Conservation (phyloP, 805 yeast genomes). For the Wickerhamiella azymoides region DNA sequence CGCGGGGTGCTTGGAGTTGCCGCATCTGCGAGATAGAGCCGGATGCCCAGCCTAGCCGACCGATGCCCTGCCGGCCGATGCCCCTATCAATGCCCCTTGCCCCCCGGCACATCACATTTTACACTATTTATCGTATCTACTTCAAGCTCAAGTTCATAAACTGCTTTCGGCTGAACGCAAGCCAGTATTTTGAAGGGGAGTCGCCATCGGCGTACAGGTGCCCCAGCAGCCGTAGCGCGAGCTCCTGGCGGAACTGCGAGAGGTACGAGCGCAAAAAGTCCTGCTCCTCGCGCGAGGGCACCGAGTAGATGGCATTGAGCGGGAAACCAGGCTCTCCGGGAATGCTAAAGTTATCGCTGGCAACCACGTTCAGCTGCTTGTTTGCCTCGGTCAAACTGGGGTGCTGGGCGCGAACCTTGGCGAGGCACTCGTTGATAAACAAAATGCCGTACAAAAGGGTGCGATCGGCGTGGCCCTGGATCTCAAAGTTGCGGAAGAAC, state of each 20-base stretch:
- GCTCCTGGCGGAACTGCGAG: conserved; percentile 89
- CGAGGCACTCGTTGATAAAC: conserved; percentile 72
- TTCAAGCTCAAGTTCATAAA: conserved; percentile 82
- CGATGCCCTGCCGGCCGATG: no score
- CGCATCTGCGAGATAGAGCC: no score
- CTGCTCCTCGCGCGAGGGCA: conserved; percentile 68
- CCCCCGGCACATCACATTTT: neutral
- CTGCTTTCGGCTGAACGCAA: conserved; percentile 86
- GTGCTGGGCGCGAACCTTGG: conserved; percentile 39
- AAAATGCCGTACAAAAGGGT: conserved; percentile 86
- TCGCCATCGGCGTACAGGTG: conserved; percentile 43
- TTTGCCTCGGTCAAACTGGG: conserved; percentile 29
- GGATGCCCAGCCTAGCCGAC: no score
- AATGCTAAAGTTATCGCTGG: conserved; percentile 74
- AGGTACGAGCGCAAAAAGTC: conserved; percentile 71
- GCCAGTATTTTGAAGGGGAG: conserved; percentile 82
- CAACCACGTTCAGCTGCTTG: conserved; percentile 57
- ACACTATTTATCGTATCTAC: neutral
- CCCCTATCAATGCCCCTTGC: no score
- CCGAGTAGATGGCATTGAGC: conserved; percentile 58
- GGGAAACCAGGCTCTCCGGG: conserved; percentile 97
- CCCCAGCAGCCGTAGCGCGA: conserved; percentile 63
- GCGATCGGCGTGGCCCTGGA: conserved; percentile 89
- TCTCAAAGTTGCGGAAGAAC: conserved; percentile 92
- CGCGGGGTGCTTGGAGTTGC: neutral